Evolutionary conservation across 2,329 filamentous ascomycete genomes (phyloP).

Genomic region (Claviceps monticola): DNA sequence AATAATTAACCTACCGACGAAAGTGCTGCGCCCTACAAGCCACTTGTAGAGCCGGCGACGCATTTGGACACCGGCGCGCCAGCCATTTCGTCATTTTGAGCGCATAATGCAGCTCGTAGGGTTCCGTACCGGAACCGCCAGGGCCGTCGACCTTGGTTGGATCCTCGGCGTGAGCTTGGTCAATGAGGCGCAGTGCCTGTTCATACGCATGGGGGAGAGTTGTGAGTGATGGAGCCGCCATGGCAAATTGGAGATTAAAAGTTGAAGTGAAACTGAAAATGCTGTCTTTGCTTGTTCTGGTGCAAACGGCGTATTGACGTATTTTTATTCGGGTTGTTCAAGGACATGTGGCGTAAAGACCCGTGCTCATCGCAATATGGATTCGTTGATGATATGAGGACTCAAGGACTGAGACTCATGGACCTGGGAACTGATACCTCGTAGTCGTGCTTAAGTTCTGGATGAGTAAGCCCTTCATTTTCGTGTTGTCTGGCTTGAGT

Average conservation of each 20-base stretch:
- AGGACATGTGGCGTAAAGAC: too few species aligned
- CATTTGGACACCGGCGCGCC: conserved; percentile 39
- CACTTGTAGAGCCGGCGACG: conserved; percentile 54
- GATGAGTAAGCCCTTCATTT: too few species aligned
- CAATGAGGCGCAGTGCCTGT: conserved; percentile 52
- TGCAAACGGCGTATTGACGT: too few species aligned
- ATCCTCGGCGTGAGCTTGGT: conserved; percentile 41
- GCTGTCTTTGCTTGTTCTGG: too few species aligned
- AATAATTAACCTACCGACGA: conserved; percentile 33
- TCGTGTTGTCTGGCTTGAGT: too few species aligned
- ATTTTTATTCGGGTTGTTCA: too few species aligned
- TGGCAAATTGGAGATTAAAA: not conserved
- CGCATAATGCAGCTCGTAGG: conserved; percentile 76
- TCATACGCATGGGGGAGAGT: conserved; percentile 17
- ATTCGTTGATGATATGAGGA: too few species aligned
- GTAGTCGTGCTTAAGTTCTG: too few species aligned
- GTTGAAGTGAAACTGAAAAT: not conserved
- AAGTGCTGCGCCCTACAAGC: conserved; percentile 80
- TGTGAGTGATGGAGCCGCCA: not conserved
- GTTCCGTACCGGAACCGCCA: conserved; percentile 29
- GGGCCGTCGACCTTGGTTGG: conserved; percentile 25
- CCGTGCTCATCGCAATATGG: too few species aligned
- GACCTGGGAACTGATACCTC: too few species aligned
- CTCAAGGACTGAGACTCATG: too few species aligned
- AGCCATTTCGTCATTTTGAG: conserved; percentile 68